Base-by-base conservation (phyloP, 306 rosid species). In the Cercis canadensis region DNA sequence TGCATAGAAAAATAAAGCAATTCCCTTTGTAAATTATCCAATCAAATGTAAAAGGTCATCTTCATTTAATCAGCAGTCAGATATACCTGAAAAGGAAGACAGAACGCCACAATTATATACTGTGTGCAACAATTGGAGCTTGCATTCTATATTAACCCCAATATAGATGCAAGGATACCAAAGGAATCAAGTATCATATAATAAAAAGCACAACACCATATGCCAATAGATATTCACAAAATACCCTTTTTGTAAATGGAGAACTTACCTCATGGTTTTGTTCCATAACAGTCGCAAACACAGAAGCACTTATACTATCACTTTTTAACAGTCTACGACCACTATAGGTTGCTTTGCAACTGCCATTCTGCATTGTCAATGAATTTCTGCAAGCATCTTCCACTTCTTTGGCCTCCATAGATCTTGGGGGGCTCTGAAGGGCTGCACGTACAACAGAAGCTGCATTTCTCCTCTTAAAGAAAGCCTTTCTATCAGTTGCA, bases 381-480 rank as follows among this genome's bases (percentile, higher is more conserved):
- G 78, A 40, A 75, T 74, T 69, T 65, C 34, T 60, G 45, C 41
- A 43, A 18, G 33, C 51, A 52, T 61, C 7, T 45, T 71, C 80
- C 7, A 65, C 43, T 49, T 62, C 43, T 57, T 68, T 78, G 11
- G 65, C 8, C 24, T 57, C 68, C 47, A 16, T 66, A 15, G 79
- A 75, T 58, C 74, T 63, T 54, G 78, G 79, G 51, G 92, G 77
- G 80, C 85, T 85, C 44, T 51, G 84, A 73, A 65, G 6, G 5
- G 75, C 60, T 31, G 80, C 88, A 14, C 82, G 82, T 29, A 80
- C 77, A 24, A 49, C 79, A 39, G 87, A 87, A 73, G 64, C 75
- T 45, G 75, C 61, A 44, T 56, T 59, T 31, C 50, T 40, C 53
- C 75, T 76, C 29, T 70, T 74, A 10, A 8, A 16, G 21, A 19